Conservation (phyloP, 2,329 filamentous ascomycete genomes). For the Claviceps pazoutovae region DNA sequence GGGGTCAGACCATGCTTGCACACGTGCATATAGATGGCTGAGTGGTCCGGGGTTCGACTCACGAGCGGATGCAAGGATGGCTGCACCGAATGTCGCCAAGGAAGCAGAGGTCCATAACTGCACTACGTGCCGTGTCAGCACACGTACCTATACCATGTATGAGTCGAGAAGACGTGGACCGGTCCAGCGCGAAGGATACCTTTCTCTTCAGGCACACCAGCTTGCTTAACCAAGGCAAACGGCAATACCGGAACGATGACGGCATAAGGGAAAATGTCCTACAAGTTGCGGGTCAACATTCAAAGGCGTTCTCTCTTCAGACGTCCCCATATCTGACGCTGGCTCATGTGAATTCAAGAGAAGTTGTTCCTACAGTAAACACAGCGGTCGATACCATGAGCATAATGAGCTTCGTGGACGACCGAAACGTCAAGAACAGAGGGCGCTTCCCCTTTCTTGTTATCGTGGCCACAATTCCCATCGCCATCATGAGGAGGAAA, state of each 20-base stretch:
- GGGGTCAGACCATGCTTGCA: neutral
- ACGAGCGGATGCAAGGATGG: constrained; percentile 19
- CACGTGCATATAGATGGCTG: neutral
- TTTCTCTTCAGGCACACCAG: constrained; percentile 12
- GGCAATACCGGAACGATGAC: constrained; percentile 22
- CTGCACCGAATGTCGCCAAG: constrained; percentile 19
- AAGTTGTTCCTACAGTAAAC: constrained; percentile 15
- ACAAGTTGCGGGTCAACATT: neutral
- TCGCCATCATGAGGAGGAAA: constrained; percentile 8
- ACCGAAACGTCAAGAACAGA: constrained; percentile 16
- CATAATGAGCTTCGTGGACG: constrained; percentile 19
- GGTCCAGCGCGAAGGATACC: constrained; percentile 3
- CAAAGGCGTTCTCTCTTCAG: neutral
- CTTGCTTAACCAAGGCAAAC: constrained; percentile 15
- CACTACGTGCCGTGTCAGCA: constrained; percentile 7
- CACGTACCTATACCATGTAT: too few species aligned
- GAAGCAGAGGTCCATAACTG: constrained; percentile 24
- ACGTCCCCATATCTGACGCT: too few species aligned
- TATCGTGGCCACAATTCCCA: constrained; percentile 6
- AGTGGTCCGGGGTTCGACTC: constrained; percentile 3
- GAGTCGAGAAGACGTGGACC: neutral
- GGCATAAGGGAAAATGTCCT: constrained; percentile 23
- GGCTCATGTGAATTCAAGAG: neutral
- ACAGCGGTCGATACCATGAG: constrained; percentile 19
- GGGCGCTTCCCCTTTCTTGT: constrained; percentile 13